A percentile compares a stretch with the other conserved stretches of the same genome.
These are phyloP conservation scores for Toxicodendron radicans DNA, from an alignment of 345 rosid species.

Conservation along the genomic window DNA sequence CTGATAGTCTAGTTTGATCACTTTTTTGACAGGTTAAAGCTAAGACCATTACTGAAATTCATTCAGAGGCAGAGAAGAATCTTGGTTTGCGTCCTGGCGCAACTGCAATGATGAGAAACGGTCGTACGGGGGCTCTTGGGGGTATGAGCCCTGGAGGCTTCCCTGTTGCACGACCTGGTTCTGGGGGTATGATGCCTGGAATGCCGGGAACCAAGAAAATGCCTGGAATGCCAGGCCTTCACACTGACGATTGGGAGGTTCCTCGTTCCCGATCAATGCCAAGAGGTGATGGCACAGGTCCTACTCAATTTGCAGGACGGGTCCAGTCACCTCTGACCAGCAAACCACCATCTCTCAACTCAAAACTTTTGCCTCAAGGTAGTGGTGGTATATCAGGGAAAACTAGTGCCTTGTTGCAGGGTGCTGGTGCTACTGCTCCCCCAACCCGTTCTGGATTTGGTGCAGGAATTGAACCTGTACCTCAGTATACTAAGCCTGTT, in stretches of 20 bases:
- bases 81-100: slow-evolving; percentile 91
- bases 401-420: slow-evolving; percentile 42
- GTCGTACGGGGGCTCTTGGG: slow-evolving; percentile 39
- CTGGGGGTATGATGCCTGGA: slow-evolving; percentile 80
- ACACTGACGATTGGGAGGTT: slow-evolving; percentile 61
- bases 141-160: slow-evolving; percentile 38
- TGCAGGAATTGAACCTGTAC: slow-evolving; percentile 20
- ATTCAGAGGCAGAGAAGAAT: slow-evolving; percentile 87
- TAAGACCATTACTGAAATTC: slow-evolving; percentile 84
- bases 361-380: slow-evolving; percentile 36
- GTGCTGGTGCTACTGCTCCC: slow-evolving; percentile 27
- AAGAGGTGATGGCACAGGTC: slow-evolving; percentile 42
- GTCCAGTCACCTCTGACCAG: slow-evolving; percentile 33
- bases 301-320: slow-evolving; percentile 36
- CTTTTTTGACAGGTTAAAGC: slow-evolving; percentile 65
- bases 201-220: slow-evolving; percentile 68
- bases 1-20: slow-evolving; percentile 4
- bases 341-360: slow-evolving; percentile 37
- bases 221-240: slow-evolving; percentile 70
- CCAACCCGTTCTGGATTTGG: slow-evolving; percentile 15
- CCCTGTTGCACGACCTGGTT: slow-evolving; percentile 50
- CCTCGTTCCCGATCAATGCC: slow-evolving; percentile 55
- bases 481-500: slow-evolving; percentile 21
- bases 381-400: slow-evolving; percentile 36
- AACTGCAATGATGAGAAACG: slow-evolving; percentile 65